These are phyloP conservation scores for Kodamaea leandrae DNA, from an alignment of 805 yeast species.

Conservation along the genomic window DNA sequence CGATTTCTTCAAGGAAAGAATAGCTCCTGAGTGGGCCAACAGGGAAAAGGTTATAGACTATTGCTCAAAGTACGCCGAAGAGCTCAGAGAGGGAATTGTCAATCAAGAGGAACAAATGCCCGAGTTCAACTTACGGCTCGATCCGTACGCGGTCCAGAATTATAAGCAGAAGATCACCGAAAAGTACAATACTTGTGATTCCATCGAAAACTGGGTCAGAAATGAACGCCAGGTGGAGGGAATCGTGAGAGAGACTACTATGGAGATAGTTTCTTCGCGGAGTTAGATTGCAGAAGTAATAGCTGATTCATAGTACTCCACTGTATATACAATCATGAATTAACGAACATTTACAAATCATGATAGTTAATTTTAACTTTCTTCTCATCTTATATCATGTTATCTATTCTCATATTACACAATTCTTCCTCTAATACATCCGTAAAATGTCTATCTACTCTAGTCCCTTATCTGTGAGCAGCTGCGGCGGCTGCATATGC, in stretches of 20 bases:
- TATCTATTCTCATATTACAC: no score
- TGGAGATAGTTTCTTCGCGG: background rate
- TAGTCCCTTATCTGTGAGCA: conserved; percentile 28
- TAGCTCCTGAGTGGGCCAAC: conserved; percentile 38
- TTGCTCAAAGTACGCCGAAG: conserved; percentile 28
- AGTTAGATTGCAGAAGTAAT: no score
- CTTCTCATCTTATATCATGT: background rate
- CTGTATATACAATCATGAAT: no score
- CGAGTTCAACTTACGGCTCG: conserved; percentile 30
- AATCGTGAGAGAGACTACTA: conserved; percentile 22
- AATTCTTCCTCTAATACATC: no score
- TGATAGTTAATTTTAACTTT: no score
- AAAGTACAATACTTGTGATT: conserved; percentile 25
- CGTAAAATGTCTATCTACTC: no score
- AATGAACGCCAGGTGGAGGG: conserved; percentile 35
- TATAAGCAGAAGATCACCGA: conserved; percentile 21
- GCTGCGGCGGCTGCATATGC: conserved; percentile 50
- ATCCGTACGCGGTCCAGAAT: conserved; percentile 37
- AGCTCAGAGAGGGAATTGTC: conserved; percentile 18
- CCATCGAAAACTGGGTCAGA: conserved; percentile 35
- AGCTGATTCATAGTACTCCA: no score
- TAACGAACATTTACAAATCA: no score
- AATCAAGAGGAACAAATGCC: background rate
- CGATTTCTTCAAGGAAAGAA: conserved; percentile 23
- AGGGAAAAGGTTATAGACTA: conserved; percentile 29